These are phyloP conservation scores for Fusarium ambrosium DNA, from an alignment of 2,329 filamentous ascomycete genomes.

Conservation along the genomic window DNA sequence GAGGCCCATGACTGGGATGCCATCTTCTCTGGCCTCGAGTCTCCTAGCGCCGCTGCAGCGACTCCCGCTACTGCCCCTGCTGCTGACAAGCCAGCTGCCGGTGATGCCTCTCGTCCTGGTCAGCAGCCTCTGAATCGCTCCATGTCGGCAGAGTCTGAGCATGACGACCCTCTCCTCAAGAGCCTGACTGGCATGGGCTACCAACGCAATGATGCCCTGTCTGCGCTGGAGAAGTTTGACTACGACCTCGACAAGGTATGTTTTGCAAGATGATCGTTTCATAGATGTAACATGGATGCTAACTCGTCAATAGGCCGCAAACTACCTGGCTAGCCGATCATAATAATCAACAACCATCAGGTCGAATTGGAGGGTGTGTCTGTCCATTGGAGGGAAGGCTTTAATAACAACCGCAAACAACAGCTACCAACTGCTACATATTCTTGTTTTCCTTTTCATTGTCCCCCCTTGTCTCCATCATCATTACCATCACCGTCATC, in stretches of 20 bases:
- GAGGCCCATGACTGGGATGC: slow-evolving; percentile 91
- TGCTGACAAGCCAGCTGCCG: slow-evolving; percentile 32
- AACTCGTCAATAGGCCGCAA: slow-evolving; percentile 60
- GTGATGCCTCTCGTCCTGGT: slow-evolving; percentile 37
- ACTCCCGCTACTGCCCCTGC: slow-evolving; percentile 35
- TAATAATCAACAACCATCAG: slow-evolving; percentile 46
- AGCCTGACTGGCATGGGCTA: slow-evolving; percentile 93
- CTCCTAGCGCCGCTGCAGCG: slow-evolving; percentile 55
- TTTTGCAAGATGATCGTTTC: neutral
- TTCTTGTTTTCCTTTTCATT: slow-evolving; percentile 34
- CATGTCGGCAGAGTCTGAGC: slow-evolving; percentile 74
- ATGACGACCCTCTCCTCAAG: slow-evolving; percentile 93
- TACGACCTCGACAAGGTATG: slow-evolving; percentile 95
- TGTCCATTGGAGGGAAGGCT: slow-evolving; percentile 15
- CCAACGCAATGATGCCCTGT: slow-evolving; percentile 77
- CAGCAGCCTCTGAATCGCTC: slow-evolving; percentile 69
- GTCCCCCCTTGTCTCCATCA: neutral
- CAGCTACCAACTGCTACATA: slow-evolving; percentile 33
- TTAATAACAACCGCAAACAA: slow-evolving; percentile 23
- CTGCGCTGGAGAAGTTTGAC: slow-evolving; percentile 92
- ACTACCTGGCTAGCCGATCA: slow-evolving; percentile 68
- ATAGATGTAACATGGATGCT: neutral
- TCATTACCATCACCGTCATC: neutral
- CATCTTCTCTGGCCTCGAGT: slow-evolving; percentile 87
- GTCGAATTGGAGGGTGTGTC: slow-evolving; percentile 18